Conservation (phyloP, 257 asterid species). For the Solanum bukasovii region DNA sequence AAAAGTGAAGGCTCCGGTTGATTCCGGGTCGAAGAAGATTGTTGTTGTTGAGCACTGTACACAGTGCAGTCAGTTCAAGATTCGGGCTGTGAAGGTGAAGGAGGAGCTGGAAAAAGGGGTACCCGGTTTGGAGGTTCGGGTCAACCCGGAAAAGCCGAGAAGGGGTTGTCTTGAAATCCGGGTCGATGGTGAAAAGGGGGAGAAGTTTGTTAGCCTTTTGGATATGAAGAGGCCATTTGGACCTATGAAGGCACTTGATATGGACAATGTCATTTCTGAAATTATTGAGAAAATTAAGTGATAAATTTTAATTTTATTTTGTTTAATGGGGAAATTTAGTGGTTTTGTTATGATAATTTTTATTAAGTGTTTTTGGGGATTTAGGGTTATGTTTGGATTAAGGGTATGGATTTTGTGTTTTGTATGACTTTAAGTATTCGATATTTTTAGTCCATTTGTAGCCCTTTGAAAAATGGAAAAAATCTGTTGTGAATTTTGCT, state of each 20-base stretch:
- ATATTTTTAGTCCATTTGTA: background rate
- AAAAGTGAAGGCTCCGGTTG: background rate
- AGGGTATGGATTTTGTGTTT: background rate
- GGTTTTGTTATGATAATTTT: background rate
- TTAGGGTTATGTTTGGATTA: background rate
- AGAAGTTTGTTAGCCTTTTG: constrained; percentile 47
- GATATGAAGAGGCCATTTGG: constrained; percentile 69
- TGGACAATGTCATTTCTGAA: constrained; percentile 54
- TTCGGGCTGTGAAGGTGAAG: constrained; percentile 52
- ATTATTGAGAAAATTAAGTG: constrained; percentile 44
- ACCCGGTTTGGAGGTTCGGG: constrained; percentile 39
- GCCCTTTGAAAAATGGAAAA: background rate
- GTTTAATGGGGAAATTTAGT: background rate
- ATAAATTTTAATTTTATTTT: background rate
- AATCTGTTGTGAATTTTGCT: background rate
- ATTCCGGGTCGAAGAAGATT: constrained; percentile 21
- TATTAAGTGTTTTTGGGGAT: background rate
- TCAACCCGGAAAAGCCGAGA: constrained; percentile 77
- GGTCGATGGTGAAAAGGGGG: constrained; percentile 44
- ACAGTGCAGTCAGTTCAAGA: constrained; percentile 53
- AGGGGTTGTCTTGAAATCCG: constrained; percentile 85
- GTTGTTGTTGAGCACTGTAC: constrained; percentile 65
- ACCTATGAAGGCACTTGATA: constrained; percentile 50
- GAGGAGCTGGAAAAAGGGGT: constrained; percentile 45
- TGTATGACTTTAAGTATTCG: background rate